Evolutionary conservation across 306 rosid species (phyloP).

Genomic region (Dryas alaskensis): DNA sequence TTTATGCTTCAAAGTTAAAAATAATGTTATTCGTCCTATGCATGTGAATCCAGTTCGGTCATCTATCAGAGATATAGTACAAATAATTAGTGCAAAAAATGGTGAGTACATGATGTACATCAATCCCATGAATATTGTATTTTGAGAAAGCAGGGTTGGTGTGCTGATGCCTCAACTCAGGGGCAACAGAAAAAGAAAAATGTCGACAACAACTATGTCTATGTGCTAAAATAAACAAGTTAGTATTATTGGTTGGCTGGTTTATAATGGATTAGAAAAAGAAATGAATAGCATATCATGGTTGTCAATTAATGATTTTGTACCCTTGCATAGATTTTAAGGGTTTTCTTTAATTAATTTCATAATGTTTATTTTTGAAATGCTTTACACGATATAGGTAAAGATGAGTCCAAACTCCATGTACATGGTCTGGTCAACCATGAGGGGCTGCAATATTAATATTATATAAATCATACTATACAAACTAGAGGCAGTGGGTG

Average conservation of each 20-base stretch:
- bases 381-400: neutral
- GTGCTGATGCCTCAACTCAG: too few species aligned
- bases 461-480: neutral
- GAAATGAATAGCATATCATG: neutral
- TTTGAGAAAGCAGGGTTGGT: too few species aligned
- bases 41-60: too few species aligned
- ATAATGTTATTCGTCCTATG: too few species aligned
- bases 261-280: neutral
- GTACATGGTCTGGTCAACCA: neutral
- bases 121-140: too few species aligned
- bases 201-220: neutral
- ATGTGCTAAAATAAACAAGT: neutral
- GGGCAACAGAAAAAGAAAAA: too few species aligned
- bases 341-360: neutral
- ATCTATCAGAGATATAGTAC: too few species aligned
- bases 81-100: too few species aligned
- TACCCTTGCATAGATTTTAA: neutral
- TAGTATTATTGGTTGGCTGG: neutral
- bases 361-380: neutral
- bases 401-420: constrained; percentile 4
- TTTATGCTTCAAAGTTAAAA: too few species aligned
- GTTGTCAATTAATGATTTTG: neutral
- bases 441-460: constrained; percentile 11
- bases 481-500: too few species aligned
- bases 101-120: too few species aligned